Evolutionary conservation across 257 asterid species (phyloP).

Genomic region (Rauvolfia tetraphylla): DNA sequence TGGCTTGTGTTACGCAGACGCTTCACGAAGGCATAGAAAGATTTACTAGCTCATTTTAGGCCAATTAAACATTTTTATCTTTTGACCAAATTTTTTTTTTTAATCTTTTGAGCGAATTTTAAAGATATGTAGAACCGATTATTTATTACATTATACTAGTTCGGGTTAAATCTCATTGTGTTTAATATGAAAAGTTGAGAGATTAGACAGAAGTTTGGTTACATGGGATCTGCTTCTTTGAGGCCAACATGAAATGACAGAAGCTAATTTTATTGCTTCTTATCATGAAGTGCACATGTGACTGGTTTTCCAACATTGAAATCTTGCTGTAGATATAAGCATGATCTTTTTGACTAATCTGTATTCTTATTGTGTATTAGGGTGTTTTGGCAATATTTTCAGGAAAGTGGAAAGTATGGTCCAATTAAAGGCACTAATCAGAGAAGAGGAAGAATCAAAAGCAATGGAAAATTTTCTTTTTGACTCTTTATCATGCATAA

Average conservation of each 20-base stretch:
- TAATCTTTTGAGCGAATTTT: constrained; percentile 22
- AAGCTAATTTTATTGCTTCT: constrained; percentile 2
- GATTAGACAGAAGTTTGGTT: not conserved
- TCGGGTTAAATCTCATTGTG: too few species aligned
- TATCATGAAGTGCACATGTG: not conserved
- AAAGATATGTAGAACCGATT: too few species aligned
- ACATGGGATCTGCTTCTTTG: constrained; percentile 16
- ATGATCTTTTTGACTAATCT: not conserved
- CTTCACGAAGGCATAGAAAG: constrained; percentile 11
- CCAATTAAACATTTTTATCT: constrained; percentile 17
- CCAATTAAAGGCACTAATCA: not conserved
- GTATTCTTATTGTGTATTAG: not conserved
- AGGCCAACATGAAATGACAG: constrained; percentile 22
- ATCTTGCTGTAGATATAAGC: not conserved
- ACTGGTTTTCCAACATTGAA: not conserved
- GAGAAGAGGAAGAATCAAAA: too few species aligned
- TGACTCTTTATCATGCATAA: not conserved
- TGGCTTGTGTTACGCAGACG: constrained; percentile 34
- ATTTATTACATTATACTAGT: not conserved
- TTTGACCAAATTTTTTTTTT: too few species aligned
- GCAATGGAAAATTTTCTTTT: too few species aligned
- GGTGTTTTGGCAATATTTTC: not conserved
- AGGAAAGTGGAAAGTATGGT: not conserved
- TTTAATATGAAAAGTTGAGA: not conserved
- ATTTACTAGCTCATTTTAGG: not conserved